Base-by-base conservation (phyloP, 768 basidiomycete genomes). In the Brasilioporus rufonigricans region DNA sequence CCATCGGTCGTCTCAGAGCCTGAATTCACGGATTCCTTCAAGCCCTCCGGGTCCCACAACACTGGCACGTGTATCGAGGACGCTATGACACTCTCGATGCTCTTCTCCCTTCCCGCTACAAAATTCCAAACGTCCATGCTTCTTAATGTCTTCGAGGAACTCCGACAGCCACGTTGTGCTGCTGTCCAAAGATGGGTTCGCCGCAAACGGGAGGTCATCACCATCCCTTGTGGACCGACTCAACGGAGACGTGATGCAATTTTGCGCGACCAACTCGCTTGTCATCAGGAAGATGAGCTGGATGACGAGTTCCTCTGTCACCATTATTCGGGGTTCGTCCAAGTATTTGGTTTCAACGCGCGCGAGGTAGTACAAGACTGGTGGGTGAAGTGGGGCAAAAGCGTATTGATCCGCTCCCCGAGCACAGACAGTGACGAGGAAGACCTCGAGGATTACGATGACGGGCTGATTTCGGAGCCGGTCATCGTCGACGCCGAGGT, bases 311-410 rank as follows among this genome's bases (percentile, higher is more conserved):
- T 70, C 29, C 72, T 84, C 44, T 70, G 66, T 50, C 66, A 63
- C 27, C 73, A 78, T 32, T 84, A 82, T 74, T 76, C 77, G 52
- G 74, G 75, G 27, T 78, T 82, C 56, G 65, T 83, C 52, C 73
- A 74, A 31, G 58, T 83, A 53, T 79, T 76, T 48, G 66, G 71
- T 11, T 79, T 81, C 61, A 75, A 81, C 55, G 75, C 81, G 5
- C 72, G 68, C 21, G 82, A 86, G 54, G 74, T 72, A 41, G 83
- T 80, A 23, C 80, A 82, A 51, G 81, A 84, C 64, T 86, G 82
- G 82, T 86, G 82, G 82, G 77, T 77, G 3, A 79, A 75, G 40
- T 81, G 77, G 79, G 81, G 81, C 2, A 57, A 44, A 6, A 55
- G 55, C 18, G 49, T 60, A 51, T 47, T 43, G 16, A 23, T 19